These are phyloP conservation scores for Euphorbia celastroides DNA, from an alignment of 441 rosid species.

Conservation along the genomic window DNA sequence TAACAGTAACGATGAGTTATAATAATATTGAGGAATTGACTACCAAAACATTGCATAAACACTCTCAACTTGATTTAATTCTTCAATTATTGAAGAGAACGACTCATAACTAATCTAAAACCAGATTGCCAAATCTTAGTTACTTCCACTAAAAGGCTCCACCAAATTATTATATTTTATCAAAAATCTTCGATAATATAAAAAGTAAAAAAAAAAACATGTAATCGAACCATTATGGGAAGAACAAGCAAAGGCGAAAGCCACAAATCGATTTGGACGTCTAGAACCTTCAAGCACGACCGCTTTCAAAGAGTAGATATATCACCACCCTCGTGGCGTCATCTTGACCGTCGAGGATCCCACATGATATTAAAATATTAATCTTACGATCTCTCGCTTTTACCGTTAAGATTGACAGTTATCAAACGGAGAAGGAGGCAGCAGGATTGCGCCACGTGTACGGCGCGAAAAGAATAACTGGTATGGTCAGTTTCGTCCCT, in stretches of 20 bases:
- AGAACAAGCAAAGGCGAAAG: background rate
- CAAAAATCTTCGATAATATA: too few species aligned
- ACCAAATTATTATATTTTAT: background rate
- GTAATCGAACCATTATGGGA: background rate
- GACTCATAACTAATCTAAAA: too few species aligned
- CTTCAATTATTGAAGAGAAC: too few species aligned
- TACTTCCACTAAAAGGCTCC: background rate
- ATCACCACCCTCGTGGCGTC: background rate
- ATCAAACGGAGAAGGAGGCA: background rate
- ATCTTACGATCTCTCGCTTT: too few species aligned
- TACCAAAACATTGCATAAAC: too few species aligned
- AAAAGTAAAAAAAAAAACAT: too few species aligned
- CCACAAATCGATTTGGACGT: background rate
- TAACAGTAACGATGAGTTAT: too few species aligned
- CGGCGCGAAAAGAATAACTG: slow-evolving; percentile 5
- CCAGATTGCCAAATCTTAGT: too few species aligned
- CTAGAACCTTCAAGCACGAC: slow-evolving; percentile 2
- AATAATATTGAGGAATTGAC: too few species aligned
- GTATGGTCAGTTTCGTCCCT: slow-evolving; percentile 18
- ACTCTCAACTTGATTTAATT: too few species aligned
- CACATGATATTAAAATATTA: too few species aligned
- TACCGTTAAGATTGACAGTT: too few species aligned
- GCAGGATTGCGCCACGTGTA: slow-evolving; percentile 29
- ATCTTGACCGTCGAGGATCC: background rate
- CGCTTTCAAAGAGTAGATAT: slow-evolving; percentile 1